Base-by-base conservation (phyloP, 1,139 yeast species). In the Suhomyces bolitotheri region DNA sequence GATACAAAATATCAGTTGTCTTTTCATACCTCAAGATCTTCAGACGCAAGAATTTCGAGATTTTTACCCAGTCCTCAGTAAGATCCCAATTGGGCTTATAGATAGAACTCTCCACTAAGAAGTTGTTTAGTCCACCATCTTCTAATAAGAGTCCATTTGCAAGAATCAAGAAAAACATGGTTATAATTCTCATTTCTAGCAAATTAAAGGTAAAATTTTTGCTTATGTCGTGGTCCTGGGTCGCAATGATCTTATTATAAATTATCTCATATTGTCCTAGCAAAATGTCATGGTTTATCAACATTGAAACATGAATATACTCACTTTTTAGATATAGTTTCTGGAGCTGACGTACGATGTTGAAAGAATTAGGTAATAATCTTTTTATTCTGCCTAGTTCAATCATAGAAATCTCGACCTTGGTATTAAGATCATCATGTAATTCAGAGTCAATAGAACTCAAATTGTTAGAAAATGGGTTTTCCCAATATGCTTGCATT, bases 1-100 rank as follows among this genome's bases (percentile, higher is more conserved):
- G 45, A 43, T 47, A 61, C 3, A 56, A 32, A 7, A 60, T 46
- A 42, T 62, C 70, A 5, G 58, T 45, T 16, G 61, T 36, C 16
- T 48, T 50, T 16, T 50, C 57, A 27, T 54, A 48, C 11, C 48
- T 41, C 21, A 51, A 41, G 11, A 53, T 44, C 27, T 51, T 49
- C 9, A 46, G 40, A 36, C 50, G 49, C 23, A 62, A 40, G 29
- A 41, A 46, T 36, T 54, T 58, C 25, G 64, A 53, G 12, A 55
- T 34, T 14, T 46, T 41, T 14, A 62, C 45, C 63, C 64, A 63
- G 23, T 50, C 55, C 17, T 44, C 45, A 3, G 52, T 42, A 7
- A 60, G 38, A 19, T 39, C 36, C 14, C 38, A 34, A 7, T 38
- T 34, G 3, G 49, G 42, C 14, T 31, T 35, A 33, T 31, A 38